These are phyloP conservation scores for Termitomyces bulborhizus DNA, from an alignment of 768 basidiomycete genomes.

Conservation along the genomic window DNA sequence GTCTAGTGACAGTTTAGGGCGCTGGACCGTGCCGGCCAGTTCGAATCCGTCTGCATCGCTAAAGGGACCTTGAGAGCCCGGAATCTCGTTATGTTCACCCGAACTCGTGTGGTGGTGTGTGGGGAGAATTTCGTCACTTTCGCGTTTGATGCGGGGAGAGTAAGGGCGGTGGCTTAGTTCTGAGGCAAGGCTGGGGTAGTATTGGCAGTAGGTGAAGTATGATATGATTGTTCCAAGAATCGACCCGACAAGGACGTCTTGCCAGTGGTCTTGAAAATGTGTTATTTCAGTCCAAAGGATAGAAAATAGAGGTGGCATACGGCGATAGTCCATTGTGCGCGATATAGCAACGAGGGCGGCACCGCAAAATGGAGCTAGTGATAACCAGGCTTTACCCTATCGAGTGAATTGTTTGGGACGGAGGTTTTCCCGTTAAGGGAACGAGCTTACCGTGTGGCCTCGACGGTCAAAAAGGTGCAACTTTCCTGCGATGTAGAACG, in stretches of 20 bases:
- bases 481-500: constrained; percentile 89
- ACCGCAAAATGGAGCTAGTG: constrained; percentile 68
- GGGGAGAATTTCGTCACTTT: constrained; percentile 37
- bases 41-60: constrained; percentile 16
- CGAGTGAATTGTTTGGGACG: constrained; percentile 13
- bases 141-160: constrained; percentile 55
- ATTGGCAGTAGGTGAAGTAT: constrained; percentile 77
- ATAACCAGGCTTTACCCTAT: constrained; percentile 79
- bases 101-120: constrained; percentile 17
- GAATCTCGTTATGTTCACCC: constrained; percentile 7
- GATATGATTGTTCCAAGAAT: constrained; percentile 66
- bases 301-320: constrained; percentile 35
- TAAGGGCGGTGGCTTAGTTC: constrained; percentile 64
- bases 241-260: constrained; percentile 81
- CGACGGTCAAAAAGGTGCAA: constrained; percentile 82
- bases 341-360: constrained; percentile 78
- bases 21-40: constrained; percentile 27
- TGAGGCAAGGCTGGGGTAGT: constrained; percentile 70
- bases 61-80: not conserved
- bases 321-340: constrained; percentile 89
- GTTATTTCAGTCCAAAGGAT: constrained; percentile 7
- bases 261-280: constrained; percentile 70
- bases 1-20: constrained; percentile 23
- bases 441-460: constrained; percentile 58
- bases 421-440: not conserved